Conservation (phyloP, 2,329 filamentous ascomycete genomes). For the Rhexocercosporidium sp. region DNA sequence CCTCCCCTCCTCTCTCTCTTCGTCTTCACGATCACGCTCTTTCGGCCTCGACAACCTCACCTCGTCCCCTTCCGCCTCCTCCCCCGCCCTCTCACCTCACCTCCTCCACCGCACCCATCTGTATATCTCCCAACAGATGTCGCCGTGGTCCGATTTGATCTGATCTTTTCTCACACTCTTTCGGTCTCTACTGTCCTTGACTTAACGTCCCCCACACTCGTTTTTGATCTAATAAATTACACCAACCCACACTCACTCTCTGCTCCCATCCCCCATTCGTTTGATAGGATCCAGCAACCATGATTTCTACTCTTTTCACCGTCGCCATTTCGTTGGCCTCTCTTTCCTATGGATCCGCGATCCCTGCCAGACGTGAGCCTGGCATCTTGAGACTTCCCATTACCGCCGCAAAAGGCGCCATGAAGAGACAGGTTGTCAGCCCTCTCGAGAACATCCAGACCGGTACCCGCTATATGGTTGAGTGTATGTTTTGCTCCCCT, state of each 20-base stretch:
- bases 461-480: constrained; percentile 22
- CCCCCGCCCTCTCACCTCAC: background rate
- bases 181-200: background rate
- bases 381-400: constrained; percentile 22
- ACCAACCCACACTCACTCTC: background rate
- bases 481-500: constrained; percentile 16
- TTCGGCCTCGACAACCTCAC: constrained; percentile 1
- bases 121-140: constrained; percentile 7
- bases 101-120: background rate
- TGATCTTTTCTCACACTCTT: constrained; percentile 2
- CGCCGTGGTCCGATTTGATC: background rate
- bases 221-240: background rate
- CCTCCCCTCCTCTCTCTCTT: background rate
- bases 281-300: constrained; percentile 11
- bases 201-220: background rate
- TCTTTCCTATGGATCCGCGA: constrained; percentile 10
- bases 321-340: constrained; percentile 17
- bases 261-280: background rate
- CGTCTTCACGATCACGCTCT: constrained; percentile 6
- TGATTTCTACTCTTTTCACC: constrained; percentile 23
- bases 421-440: constrained; percentile 11
- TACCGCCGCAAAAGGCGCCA: background rate
- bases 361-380: constrained; percentile 12
- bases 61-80: background rate
- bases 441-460: constrained; percentile 18